A percentile compares a stretch with the other conserved stretches of the same genome.
These are phyloP conservation scores for Trichomonascaceae sp. DNA, from an alignment of 1,139 yeast species.

Conservation along the genomic window DNA sequence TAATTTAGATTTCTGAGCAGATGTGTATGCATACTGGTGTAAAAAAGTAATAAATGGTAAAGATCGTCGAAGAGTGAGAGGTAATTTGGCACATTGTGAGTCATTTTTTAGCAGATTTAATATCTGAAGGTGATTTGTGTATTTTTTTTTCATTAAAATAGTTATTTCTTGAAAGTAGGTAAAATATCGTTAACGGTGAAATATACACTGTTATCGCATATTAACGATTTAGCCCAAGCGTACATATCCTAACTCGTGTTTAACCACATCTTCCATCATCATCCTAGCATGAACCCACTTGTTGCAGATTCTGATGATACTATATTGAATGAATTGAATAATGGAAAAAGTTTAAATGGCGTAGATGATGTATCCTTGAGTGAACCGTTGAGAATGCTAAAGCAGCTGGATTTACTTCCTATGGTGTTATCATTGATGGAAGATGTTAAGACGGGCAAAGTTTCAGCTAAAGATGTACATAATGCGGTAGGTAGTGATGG, in stretches of 20 bases:
- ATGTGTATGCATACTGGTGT: not conserved
- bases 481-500: conserved; percentile 16
- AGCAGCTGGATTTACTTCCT: conserved; percentile 22
- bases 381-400: conserved; percentile 14
- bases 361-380: not conserved
- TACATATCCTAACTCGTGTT: not conserved
- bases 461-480: conserved; percentile 23
- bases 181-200: not conserved
- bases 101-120: too few relatives aligned
- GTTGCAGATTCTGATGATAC: not conserved
- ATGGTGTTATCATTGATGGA: conserved; percentile 23
- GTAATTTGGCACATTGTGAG: too few relatives aligned
- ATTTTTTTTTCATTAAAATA: too few relatives aligned
- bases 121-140: not conserved
- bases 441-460: conserved; percentile 17
- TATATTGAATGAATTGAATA: not conserved
- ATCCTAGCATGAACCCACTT: not conserved
- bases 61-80: too few relatives aligned
- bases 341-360: not conserved
- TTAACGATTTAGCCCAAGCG: not conserved
- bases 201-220: too few relatives aligned
- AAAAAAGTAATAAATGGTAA: not conserved
- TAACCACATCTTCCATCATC: not conserved
- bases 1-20: not conserved
- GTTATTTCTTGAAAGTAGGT: not conserved